Percentiles rank a stretch among this genome's conserved stretches.
phyloP scores from a whole-genome alignment of 805 yeast genomes.

The Maudiozyma pseudohumilis region DNA sequence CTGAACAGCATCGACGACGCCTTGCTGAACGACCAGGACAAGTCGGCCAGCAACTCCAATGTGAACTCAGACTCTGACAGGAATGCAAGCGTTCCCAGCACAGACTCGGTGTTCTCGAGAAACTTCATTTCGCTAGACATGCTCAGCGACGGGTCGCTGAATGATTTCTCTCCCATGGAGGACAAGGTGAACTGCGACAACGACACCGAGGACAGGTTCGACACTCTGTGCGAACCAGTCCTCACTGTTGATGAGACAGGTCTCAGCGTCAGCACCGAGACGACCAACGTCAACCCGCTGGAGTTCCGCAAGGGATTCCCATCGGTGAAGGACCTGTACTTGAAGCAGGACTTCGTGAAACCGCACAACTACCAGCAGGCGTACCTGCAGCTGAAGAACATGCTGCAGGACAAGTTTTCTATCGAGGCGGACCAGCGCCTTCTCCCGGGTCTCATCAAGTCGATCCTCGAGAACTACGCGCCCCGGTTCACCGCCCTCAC shows the following conservation, averaged over 20 bases:
- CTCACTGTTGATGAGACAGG: neutral
- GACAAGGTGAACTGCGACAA: neutral
- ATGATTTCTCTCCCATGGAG: neutral
- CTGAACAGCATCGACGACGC: neutral
- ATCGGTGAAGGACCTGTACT: slow-evolving; percentile 16
- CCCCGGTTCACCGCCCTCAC: slow-evolving; percentile 75
- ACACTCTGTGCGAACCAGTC: neutral
- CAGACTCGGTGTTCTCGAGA: slow-evolving; percentile 8
- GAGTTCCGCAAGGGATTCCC: slow-evolving; percentile 15
- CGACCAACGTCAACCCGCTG: slow-evolving; percentile 11
- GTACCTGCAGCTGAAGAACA: slow-evolving; percentile 11
- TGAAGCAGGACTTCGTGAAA: slow-evolving; percentile 11
- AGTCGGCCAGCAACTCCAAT: neutral
- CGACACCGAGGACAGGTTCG: neutral
- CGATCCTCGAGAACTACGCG: slow-evolving; percentile 34
- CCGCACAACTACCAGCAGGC: slow-evolving; percentile 20
- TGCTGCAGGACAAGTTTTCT: slow-evolving; percentile 11
- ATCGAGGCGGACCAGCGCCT: neutral
- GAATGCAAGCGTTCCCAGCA: slow-evolving; percentile 1
- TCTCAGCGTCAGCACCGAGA: neutral
- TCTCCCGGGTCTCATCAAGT: slow-evolving; percentile 1
- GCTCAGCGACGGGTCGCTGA: neutral
- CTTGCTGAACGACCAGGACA: neutral
- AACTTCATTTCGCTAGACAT: slow-evolving; percentile 18
- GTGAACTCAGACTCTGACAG: neutral